A percentile compares a stretch with the other conserved stretches of the same genome.
Conservation (phyloP, 441 rosid genomes). For the California macrophylla region DNA sequence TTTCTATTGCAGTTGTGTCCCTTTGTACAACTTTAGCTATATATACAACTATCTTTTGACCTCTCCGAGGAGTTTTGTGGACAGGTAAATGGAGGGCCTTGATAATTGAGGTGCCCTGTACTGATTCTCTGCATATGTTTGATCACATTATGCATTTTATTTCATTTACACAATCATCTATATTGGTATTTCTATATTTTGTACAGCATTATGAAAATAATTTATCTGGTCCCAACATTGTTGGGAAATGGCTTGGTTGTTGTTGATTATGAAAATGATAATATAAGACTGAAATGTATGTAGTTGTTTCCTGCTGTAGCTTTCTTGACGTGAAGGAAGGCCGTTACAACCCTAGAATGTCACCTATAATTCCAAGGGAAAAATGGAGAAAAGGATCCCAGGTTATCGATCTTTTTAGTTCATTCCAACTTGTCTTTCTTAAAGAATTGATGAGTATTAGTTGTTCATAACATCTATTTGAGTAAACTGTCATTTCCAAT, state of each 20-base stretch:
- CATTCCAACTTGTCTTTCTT: neutral
- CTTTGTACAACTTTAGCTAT: constrained; percentile 75
- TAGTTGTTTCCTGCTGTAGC: constrained; percentile 30
- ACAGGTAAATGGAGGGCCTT: constrained; percentile 62
- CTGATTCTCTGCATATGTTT: constrained; percentile 16
- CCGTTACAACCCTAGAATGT: constrained; percentile 70
- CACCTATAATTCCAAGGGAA: constrained; percentile 42
- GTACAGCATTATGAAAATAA: constrained; percentile 4
- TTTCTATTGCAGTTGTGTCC: constrained; percentile 68
- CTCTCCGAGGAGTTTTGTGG: constrained; percentile 76
- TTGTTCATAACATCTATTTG: neutral
- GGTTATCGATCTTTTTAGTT: constrained; percentile 30
- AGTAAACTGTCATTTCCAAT: neutral
- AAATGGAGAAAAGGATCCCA: constrained; percentile 95
- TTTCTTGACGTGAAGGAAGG: constrained; percentile 60
- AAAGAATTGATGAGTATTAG: neutral
- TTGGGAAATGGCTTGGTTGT: neutral
- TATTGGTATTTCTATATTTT: constrained; percentile 10
- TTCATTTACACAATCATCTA: neutral
- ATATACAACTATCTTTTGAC: constrained; percentile 65
- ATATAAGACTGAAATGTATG: neutral
- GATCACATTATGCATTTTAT: neutral
- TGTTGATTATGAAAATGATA: no score
- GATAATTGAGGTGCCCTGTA: constrained; percentile 39
- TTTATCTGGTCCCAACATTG: neutral